A percentile compares a stretch with the other conserved stretches of the same genome.
phyloP scores from a whole-genome alignment of 1,284 basidiomycete species.

The Golubevia pallescens region DNA sequence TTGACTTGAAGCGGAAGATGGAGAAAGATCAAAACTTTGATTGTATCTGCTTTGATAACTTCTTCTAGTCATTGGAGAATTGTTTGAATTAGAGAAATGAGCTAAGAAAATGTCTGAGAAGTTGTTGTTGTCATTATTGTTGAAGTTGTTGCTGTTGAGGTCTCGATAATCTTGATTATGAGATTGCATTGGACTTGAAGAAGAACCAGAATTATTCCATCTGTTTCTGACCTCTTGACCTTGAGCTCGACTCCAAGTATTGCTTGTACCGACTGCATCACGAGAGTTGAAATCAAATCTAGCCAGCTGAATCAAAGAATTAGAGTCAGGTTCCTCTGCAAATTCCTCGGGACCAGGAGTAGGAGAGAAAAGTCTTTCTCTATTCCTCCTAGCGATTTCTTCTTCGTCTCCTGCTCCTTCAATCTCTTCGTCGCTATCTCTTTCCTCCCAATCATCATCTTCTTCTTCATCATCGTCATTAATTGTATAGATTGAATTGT shows the following conservation, averaged over 20 bases:
- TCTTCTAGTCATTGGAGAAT: too few relatives aligned
- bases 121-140: too few relatives aligned
- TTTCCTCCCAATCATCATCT: slow-evolving; percentile 12
- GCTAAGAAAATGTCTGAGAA: too few relatives aligned
- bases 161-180: too few relatives aligned
- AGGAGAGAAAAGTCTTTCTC: background rate
- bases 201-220: background rate
- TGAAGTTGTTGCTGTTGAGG: too few relatives aligned
- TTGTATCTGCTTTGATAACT: too few relatives aligned
- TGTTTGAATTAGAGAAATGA: too few relatives aligned
- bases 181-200: background rate
- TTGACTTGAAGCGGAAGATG: too few relatives aligned
- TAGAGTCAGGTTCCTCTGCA: background rate
- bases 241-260: too few relatives aligned
- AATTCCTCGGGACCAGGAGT: background rate
- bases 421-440: slow-evolving; percentile 18
- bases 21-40: too few relatives aligned
- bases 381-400: background rate
- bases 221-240: background rate
- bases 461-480: background rate
- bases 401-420: slow-evolving; percentile 1
- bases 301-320: background rate
- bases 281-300: background rate
- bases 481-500: background rate
- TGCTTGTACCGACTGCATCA: too few relatives aligned